Evolutionary conservation across 495 filamentous ascomycete genomes (phyloP), one percentile per base, ranked within the genome.

Genomic region (Hypoxylon cercidicola): DNA sequence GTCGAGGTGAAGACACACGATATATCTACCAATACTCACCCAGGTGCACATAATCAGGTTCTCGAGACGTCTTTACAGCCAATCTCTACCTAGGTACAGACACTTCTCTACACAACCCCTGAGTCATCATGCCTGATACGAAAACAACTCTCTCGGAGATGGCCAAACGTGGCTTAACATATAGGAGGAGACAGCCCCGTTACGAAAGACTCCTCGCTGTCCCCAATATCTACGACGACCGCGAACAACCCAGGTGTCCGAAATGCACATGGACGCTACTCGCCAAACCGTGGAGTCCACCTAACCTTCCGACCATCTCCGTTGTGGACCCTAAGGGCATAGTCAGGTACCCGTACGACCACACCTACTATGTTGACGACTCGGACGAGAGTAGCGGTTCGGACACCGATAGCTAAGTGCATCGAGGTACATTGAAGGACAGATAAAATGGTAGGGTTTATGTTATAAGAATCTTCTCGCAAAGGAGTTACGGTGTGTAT

Each of bases 351-450:
- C 55, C 51, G 10, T 51, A 51, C 9, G 51, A 47, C 12, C 55
- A 55, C 16, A 64, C 50, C 1, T 54, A 64, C 12, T 58, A 64
- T 51, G 11, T 23, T 11, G 34, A 40, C 11, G 53, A 53, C 3
- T 21, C 13, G 5, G 55, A 44, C 3, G 55, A 30, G 1, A 25
- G 23, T 13, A 43, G 23, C 28, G 54, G 48, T 23, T 48, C 45
- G 39, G 53, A 52, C 12, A 13, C 12, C 15, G 37, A 40, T 5
- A 16, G 37, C 13, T 40, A n/a, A 32, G 30, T 4, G 30, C 30
- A 1, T 32, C 30, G 30, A 32, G 30, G 1, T 32, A 32, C 9
- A 1, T 9, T 32, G 1, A 32, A 32, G 30, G 30, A 32, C 10
- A 9, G 1, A 32, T 8, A 32, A 32, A 32, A 7, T 32, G 7